Conservation (phyloP, 306 rosid species). For the Erythrophleum fordii region DNA sequence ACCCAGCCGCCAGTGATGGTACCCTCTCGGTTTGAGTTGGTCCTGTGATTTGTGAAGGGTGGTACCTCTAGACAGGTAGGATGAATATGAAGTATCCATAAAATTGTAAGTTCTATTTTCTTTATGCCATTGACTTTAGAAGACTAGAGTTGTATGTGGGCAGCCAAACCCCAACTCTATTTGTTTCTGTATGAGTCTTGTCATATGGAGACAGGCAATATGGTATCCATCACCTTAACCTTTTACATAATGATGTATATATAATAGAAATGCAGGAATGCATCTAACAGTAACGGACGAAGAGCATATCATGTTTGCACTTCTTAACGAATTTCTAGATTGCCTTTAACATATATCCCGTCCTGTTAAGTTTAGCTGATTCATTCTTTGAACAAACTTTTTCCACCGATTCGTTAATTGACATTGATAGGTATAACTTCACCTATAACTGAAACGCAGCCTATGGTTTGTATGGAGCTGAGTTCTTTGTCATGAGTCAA, state of each 20-base stretch:
- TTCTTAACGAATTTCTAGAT: neutral
- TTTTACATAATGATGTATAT: neutral
- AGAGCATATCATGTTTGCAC: neutral
- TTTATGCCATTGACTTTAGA: neutral
- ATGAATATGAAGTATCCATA: neutral
- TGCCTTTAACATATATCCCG: neutral
- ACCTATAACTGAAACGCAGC: neutral
- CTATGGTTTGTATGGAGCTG: neutral
- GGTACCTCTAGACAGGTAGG: slow-evolving; percentile 17
- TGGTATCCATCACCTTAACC: neutral
- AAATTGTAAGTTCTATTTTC: slow-evolving; percentile 6
- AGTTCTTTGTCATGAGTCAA: neutral
- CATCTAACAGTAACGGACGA: neutral
- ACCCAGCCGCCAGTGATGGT: neutral
- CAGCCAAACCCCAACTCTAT: neutral
- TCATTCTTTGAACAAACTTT: neutral
- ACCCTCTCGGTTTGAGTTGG: neutral
- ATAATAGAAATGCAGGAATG: neutral
- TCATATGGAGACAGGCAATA: neutral
- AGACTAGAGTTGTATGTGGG: neutral
- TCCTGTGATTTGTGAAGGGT: neutral
- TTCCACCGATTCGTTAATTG: neutral
- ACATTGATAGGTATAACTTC: neutral
- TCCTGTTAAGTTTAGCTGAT: neutral
- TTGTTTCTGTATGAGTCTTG: slow-evolving; percentile 4